Evolutionary conservation across 176 grass and related monocot genomes (phyloP).

Genomic region (Rhynchospora tenuis): DNA sequence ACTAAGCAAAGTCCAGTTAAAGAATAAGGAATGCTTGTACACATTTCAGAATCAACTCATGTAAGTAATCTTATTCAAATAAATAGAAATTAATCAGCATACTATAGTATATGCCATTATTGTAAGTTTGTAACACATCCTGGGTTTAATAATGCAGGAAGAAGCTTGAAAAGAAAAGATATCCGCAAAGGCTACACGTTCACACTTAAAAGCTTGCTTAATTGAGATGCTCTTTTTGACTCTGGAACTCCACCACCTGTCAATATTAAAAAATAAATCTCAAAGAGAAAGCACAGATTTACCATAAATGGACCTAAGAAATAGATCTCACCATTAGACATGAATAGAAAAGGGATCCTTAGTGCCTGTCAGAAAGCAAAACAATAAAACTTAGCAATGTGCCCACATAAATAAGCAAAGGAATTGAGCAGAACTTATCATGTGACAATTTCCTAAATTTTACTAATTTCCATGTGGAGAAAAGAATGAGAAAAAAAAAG

Average conservation of each 20-base stretch:
- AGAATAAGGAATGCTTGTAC: not conserved
- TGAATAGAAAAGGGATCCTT: slow-evolving; percentile 81
- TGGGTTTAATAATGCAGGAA: not conserved
- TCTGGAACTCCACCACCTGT: slow-evolving; percentile 88
- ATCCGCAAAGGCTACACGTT: slow-evolving; percentile 73
- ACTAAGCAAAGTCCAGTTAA: not conserved
- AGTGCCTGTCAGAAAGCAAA: slow-evolving; percentile 45
- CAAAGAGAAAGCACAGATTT: not conserved
- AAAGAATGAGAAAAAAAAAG: too few species aligned
- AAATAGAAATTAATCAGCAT: not conserved
- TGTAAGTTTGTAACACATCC: not conserved
- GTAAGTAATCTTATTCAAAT: not conserved
- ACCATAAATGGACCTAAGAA: not conserved
- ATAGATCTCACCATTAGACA: slow-evolving; percentile 68
- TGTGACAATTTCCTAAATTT: too few species aligned
- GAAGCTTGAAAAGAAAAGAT: not conserved
- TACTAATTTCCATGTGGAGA: too few species aligned
- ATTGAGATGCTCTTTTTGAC: slow-evolving; percentile 61
- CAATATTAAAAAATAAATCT: slow-evolving; percentile 1
- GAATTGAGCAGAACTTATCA: too few species aligned
- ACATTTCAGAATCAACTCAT: not conserved
- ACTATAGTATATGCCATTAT: not conserved
- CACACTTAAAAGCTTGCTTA: slow-evolving; percentile 81
- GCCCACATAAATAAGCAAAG: not conserved
- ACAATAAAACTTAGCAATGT: not conserved